Evolutionary conservation across 768 basidiomycete genomes (phyloP), one percentile per base, ranked within the genome.

Genomic region (Rhodosporidiobolus odoratus): DNA sequence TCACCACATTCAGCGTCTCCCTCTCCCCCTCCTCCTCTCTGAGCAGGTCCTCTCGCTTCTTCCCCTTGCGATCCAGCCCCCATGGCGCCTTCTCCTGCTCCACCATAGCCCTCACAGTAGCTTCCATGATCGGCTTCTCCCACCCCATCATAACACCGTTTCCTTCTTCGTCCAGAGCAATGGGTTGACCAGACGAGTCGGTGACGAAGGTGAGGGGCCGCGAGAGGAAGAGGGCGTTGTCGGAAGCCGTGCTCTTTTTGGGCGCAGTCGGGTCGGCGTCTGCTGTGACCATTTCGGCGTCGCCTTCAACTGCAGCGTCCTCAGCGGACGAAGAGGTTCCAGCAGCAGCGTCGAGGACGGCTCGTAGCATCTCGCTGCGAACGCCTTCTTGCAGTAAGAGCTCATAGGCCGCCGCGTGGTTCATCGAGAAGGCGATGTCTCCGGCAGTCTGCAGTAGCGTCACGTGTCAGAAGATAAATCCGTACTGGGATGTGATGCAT

Each of bases 91-190:
- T 38, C 30, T 83, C 83, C 45, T 83, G 82, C 21, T 77, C 76
- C 70, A 86, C 88, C 72, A 97, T 82, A 62, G 79, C 63, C 83
- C 78, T 27, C 91, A 64, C 92, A 8, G 93, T 95, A 76, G 86
- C 84, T 68, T 82, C 79, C 96, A 98, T 98, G 76, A 98, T 91
- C 13, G 81, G 84, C 54, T 81, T 80, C 79, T 99, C 96, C 96
- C 96, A 99, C 2, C 93, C 92, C 96, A 99, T 99, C 96, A 99
- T 99, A 9, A 99, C 95, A 19, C 92, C 92, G n/a, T 94, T 85
- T 68, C 92, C 89, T 73, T 88, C 88, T 12, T 80, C 83, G 37
- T 86, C 86, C 21, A 90, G 80, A 71, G 93, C 96, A 30, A 96
- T 85, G 59, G 92, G 89, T 79, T 93, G 91, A 3, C 89, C 91